These are phyloP conservation scores for Arachis monticola DNA, from an alignment of 331 rosid genomes.

Conservation along the genomic window DNA sequence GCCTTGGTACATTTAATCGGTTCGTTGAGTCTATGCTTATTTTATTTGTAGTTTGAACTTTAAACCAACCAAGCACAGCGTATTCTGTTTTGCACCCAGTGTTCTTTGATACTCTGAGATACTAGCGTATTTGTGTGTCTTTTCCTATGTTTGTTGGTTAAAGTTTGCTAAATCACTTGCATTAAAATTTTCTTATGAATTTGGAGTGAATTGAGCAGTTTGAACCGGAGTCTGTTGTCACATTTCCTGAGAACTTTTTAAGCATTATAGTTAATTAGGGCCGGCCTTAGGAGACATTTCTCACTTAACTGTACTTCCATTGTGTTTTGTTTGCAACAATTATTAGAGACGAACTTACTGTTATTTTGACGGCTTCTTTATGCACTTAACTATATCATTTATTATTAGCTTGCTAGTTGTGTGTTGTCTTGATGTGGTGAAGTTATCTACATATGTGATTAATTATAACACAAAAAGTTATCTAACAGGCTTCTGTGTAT, in stretches of 20 bases:
- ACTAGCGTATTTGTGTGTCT: background rate
- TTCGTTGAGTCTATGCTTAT: background rate
- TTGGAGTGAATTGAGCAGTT: conserved; percentile 1
- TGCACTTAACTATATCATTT: background rate
- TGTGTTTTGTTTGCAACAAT: background rate
- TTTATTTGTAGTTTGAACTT: conserved; percentile 1
- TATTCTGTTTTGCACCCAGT: background rate
- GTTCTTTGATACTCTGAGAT: background rate
- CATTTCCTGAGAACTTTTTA: background rate
- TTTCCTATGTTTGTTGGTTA: background rate
- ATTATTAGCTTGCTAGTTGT: background rate
- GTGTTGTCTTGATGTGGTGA: background rate
- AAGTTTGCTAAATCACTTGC: background rate
- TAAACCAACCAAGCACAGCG: background rate
- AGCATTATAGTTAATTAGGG: background rate
- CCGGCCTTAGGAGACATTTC: background rate
- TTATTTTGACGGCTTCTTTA: background rate
- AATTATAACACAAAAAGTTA: background rate
- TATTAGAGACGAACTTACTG: background rate
- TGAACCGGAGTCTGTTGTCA: background rate
- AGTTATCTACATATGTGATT: background rate
- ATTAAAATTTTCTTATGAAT: background rate
- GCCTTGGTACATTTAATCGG: background rate
- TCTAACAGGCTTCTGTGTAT: background rate
- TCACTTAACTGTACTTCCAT: background rate